phyloP scores from a whole-genome alignment of 768 basidiomycete genomes.

The Termitomyces sp. region DNA sequence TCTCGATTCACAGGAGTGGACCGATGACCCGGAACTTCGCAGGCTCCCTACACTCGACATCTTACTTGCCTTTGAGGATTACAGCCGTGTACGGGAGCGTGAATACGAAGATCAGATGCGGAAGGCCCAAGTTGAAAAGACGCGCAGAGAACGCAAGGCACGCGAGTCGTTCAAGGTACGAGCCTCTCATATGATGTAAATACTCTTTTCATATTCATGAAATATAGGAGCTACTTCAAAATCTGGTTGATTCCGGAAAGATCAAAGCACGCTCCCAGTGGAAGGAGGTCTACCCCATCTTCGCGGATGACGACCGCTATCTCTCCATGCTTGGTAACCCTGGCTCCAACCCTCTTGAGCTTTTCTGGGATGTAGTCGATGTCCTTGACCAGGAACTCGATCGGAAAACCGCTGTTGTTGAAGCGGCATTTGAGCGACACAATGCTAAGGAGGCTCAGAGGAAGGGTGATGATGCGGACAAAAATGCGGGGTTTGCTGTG shows the following conservation, averaged over 20 bases:
- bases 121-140: slow-evolving; percentile 76
- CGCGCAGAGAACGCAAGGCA: slow-evolving; percentile 81
- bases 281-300: slow-evolving; percentile 81
- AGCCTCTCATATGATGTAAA: background rate
- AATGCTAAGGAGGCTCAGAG: slow-evolving; percentile 32
- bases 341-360: slow-evolving; percentile 91
- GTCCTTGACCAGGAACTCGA: slow-evolving; percentile 83
- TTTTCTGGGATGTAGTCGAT: slow-evolving; percentile 95
- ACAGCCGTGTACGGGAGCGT: slow-evolving; percentile 83
- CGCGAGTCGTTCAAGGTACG: slow-evolving; percentile 86
- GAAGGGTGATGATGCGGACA: slow-evolving; percentile 18
- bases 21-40: slow-evolving; percentile 68
- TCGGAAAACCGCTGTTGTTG: slow-evolving; percentile 66
- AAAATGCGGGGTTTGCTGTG: slow-evolving; percentile 36
- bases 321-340: slow-evolving; percentile 85
- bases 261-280: slow-evolving; percentile 86
- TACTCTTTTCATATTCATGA: background rate
- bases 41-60: slow-evolving; percentile 89
- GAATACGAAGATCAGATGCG: slow-evolving; percentile 89
- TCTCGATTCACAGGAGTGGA: slow-evolving; percentile 75
- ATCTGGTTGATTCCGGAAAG: slow-evolving; percentile 59
- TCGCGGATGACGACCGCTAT: slow-evolving; percentile 81
- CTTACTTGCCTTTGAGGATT: slow-evolving; percentile 91
- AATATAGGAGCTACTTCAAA: slow-evolving; percentile 62
- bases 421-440: slow-evolving; percentile 52